Base-by-base conservation (phyloP, 2,329 filamentous ascomycete genomes). In the Ophiostoma perfectum region DNA sequence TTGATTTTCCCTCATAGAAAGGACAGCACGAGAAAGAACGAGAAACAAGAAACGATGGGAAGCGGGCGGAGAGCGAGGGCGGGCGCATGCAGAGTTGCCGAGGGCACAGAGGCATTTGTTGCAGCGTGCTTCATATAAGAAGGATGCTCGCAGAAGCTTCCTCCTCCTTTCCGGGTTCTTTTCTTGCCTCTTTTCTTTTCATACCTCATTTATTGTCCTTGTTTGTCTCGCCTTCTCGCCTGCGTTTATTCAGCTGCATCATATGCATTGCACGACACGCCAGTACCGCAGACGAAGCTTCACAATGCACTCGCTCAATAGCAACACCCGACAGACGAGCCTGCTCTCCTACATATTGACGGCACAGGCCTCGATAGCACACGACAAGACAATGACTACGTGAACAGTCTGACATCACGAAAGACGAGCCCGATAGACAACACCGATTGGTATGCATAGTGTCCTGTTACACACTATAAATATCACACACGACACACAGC, bases 1-100 rank as follows among this genome's bases (percentile, higher is more conserved):
- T 27, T 7, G 49, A 55, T 55, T 55, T 55, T 55, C 49, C 49
- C 49, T 55, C n/a, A 55, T 55, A 55, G 49, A 55, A 27, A 27
- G 27, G 27, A 27, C 27, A 27, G 27, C 27, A 1, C 27, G 47
- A 18, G n/a, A 27, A 14, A 27, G 49, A 45, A 27, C 49, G 49
- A 27, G 27, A 18, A 27, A 11, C 49, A 55, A 55, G 49, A 18
- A 55, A 55, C n/a, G 18, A 27, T 27, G 27, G 27, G 2, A 55
- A 14, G 7, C n/a, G n/a, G 27, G 49, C 49, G 49, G n/a, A 55
- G 49, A 27, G 49, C 8, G 42, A 36, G 49, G 49, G 4, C 49
- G 27, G 18, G 49, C 49, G 18, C 49, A 55, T 55, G 49, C 18
- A 47, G 49, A 55, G 49, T 18, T 55, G 49, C 11, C 12, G 49